Evolutionary conservation across 2,329 filamentous ascomycete genomes (phyloP).

Genomic region (Purpureocillium lavendulum): DNA sequence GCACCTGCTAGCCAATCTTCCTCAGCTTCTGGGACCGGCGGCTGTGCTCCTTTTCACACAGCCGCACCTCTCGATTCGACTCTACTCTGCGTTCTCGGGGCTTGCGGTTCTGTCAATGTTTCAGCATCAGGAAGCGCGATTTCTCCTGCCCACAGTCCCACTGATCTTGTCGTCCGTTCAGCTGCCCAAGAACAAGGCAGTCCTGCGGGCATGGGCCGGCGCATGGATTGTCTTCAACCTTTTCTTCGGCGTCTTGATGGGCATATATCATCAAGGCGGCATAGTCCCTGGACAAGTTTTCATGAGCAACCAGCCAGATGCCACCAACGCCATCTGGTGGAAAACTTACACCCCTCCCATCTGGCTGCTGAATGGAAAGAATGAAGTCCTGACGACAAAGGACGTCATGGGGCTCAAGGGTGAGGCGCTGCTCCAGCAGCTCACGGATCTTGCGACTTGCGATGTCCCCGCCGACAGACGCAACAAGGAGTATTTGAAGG

Average conservation of each 20-base stretch:
- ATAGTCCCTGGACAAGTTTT: constrained; percentile 70
- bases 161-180: constrained; percentile 67
- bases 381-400: constrained; percentile 58
- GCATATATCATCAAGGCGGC: constrained; percentile 74
- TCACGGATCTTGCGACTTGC: constrained; percentile 54
- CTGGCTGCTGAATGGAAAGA: constrained; percentile 72
- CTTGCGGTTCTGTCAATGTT: constrained; percentile 64
- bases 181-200: constrained; percentile 47
- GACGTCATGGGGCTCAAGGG: constrained; percentile 69
- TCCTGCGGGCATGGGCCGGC: constrained; percentile 46
- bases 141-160: constrained; percentile 66
- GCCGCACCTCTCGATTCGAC: constrained; percentile 49
- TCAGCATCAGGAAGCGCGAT: constrained; percentile 73
- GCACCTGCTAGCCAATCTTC: constrained; percentile 61
- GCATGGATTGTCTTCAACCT: constrained; percentile 65
- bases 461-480: constrained; percentile 48
- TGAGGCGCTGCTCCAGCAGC: constrained; percentile 47
- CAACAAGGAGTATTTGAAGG: constrained; percentile 48
- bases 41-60: constrained; percentile 50
- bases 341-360: constrained; percentile 78
- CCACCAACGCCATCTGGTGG: constrained; percentile 71
- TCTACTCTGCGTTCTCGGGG: constrained; percentile 68
- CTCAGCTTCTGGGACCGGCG: constrained; percentile 64
- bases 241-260: constrained; percentile 63
- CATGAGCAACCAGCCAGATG: constrained; percentile 60